These are phyloP conservation scores for Penicillium sp. DNA, from an alignment of 2,329 filamentous ascomycete genomes.

Conservation along the genomic window DNA sequence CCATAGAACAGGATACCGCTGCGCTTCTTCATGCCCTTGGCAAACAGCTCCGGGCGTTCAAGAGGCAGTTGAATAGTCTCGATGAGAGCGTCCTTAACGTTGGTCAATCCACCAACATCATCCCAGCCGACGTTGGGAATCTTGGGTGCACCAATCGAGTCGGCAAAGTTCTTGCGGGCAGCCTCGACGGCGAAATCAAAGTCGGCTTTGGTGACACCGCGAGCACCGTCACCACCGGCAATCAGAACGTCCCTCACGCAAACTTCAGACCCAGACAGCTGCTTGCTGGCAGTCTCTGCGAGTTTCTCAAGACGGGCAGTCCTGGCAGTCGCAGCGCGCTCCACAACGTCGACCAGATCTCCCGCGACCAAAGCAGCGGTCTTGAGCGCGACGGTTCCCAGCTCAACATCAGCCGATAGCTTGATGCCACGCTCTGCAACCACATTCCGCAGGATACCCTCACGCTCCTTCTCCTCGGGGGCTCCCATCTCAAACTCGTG, in stretches of 20 bases:
- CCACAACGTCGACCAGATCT: conserved; percentile 91
- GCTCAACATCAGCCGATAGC: conserved; percentile 82
- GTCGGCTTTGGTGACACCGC: conserved; percentile 79
- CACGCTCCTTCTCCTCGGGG: conserved; percentile 89
- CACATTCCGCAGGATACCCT: conserved; percentile 81
- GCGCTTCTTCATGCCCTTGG: conserved; percentile 97
- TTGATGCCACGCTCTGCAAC: conserved; percentile 76
- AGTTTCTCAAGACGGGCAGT: conserved; percentile 76
- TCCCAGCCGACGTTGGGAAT: conserved; percentile 97
- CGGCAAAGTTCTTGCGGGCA: conserved; percentile 96
- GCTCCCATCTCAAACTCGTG: conserved; percentile 94
- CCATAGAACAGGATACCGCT: conserved; percentile 99
- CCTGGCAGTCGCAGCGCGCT: conserved; percentile 81
- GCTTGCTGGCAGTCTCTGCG: conserved; percentile 52
- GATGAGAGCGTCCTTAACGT: conserved; percentile 95
- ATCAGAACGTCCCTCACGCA: conserved; percentile 84
- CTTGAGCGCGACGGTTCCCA: conserved; percentile 86
- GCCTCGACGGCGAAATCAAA: conserved; percentile 94
- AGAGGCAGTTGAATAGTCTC: conserved; percentile 95
- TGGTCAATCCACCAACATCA: conserved; percentile 89
- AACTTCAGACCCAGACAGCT: conserved; percentile 47
- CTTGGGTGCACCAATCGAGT: conserved; percentile 95
- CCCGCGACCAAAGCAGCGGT: conserved; percentile 94
- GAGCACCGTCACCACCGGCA: conserved; percentile 79
- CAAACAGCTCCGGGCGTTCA: conserved; percentile 89